Conservation (phyloP, 352 stramenopile species). For the Phytophthora fragariae region DNA sequence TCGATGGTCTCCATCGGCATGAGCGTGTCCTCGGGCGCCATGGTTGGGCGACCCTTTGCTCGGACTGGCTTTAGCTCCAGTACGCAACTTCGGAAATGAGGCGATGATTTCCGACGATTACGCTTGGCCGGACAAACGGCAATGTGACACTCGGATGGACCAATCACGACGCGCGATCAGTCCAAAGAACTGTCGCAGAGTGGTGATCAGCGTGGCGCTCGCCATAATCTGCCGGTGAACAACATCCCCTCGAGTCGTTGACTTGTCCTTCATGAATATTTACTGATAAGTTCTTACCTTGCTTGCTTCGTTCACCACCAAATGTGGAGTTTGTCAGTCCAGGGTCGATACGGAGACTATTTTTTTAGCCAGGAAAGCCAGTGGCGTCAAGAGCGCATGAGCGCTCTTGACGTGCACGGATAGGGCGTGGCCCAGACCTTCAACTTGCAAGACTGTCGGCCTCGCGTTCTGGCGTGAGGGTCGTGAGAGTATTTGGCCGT, state of each 20-base stretch:
- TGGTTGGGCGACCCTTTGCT: not conserved
- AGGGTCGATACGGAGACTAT: not conserved
- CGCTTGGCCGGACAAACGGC: not conserved
- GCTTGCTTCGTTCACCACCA: too few species aligned
- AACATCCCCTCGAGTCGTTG: too few species aligned
- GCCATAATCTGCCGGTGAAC: not conserved
- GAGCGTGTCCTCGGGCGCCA: slow-evolving; percentile 23
- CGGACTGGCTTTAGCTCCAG: slow-evolving; percentile 2
- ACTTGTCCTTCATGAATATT: too few species aligned
- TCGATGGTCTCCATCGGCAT: slow-evolving; percentile 39
- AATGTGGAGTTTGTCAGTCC: not conserved
- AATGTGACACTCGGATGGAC: not conserved
- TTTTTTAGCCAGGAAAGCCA: not conserved
- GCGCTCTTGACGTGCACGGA: not conserved
- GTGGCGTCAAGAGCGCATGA: not conserved
- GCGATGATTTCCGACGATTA: not conserved
- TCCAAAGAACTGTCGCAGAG: not conserved
- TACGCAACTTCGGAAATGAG: slow-evolving; percentile 13
- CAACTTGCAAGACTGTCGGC: not conserved
- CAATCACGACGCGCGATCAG: not conserved
- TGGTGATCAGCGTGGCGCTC: not conserved
- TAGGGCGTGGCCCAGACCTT: not conserved
- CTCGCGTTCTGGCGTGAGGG: not conserved
- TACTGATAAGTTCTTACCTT: too few species aligned
- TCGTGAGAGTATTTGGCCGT: not conserved